Evolutionary conservation across 1,284 basidiomycete genomes (phyloP).

Genomic region (Pholiota adiposa): DNA sequence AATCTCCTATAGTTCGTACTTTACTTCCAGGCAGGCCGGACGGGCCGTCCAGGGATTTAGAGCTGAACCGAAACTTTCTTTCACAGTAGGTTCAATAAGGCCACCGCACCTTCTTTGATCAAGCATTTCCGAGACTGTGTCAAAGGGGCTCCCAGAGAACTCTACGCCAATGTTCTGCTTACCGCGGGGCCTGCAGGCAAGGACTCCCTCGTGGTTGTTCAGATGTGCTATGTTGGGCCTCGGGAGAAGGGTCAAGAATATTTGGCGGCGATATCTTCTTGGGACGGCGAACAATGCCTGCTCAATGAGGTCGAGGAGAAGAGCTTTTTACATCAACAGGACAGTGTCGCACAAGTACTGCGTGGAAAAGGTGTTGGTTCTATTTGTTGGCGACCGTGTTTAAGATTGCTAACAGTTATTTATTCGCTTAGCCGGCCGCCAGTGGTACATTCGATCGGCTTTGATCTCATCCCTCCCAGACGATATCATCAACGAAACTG

Average conservation of each 20-base stretch:
- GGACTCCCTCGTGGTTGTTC: slow-evolving; percentile 86
- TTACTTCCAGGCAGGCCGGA: background rate
- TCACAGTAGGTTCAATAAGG: slow-evolving; percentile 78
- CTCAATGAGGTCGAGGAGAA: slow-evolving; percentile 91
- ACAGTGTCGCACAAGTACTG: slow-evolving; percentile 87
- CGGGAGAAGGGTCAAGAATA: slow-evolving; percentile 78
- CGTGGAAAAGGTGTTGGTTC: slow-evolving; percentile 68
- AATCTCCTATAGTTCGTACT: slow-evolving; percentile 83
- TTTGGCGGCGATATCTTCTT: slow-evolving; percentile 81
- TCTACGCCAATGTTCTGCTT: slow-evolving; percentile 88
- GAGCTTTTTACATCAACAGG: slow-evolving; percentile 86
- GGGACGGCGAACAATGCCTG: slow-evolving; percentile 82
- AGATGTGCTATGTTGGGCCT: slow-evolving; percentile 85
- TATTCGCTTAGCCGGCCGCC: slow-evolving; percentile 62
- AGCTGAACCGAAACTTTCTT: slow-evolving; percentile 9
- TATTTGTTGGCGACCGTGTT: slow-evolving; percentile 5
- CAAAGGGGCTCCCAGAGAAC: slow-evolving; percentile 82
- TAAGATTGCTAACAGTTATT: slow-evolving; percentile 13
- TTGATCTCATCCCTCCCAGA: slow-evolving; percentile 83
- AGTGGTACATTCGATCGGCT: slow-evolving; percentile 89
- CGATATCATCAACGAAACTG: slow-evolving; percentile 83
- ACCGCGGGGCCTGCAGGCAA: slow-evolving; percentile 84
- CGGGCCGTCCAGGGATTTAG: slow-evolving; percentile 4
- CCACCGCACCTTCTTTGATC: slow-evolving; percentile 85
- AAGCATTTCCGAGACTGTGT: slow-evolving; percentile 93